Percentiles rank a stretch among this genome's conserved stretches.
These are phyloP conservation scores for Lactarius sp. DNA, from an alignment of 768 basidiomycete species.

Conservation along the genomic window DNA sequence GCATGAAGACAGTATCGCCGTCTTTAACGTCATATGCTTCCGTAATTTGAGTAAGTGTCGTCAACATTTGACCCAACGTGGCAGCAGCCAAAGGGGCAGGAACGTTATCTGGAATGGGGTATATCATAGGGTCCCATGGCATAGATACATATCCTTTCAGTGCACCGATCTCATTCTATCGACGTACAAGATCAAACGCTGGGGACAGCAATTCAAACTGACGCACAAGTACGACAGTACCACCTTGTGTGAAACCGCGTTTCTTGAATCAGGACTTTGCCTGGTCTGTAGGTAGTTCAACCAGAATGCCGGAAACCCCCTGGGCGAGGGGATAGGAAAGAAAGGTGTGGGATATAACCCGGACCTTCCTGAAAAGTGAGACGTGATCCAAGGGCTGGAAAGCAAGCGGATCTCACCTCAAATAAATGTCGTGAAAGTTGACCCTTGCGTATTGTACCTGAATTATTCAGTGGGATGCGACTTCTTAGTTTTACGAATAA, in stretches of 20 bases:
- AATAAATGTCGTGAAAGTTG: constrained; percentile 86
- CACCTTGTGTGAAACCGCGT: constrained; percentile 61
- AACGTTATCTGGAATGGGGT: constrained; percentile 57
- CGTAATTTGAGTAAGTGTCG: constrained; percentile 67
- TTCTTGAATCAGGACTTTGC: constrained; percentile 55
- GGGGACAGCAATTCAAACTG: neutral
- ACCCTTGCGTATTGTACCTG: constrained; percentile 71
- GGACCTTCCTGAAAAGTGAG: constrained; percentile 33
- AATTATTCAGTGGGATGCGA: neutral
- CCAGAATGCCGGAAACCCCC: constrained; percentile 73
- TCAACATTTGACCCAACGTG: constrained; percentile 65
- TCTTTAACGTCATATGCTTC: constrained; percentile 82
- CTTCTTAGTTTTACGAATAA: neutral
- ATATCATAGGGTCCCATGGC: constrained; percentile 53
- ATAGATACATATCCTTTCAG: constrained; percentile 70
- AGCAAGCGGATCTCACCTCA: constrained; percentile 45
- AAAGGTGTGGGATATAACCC: constrained; percentile 59
- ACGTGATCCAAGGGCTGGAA: constrained; percentile 20
- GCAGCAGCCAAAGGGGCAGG: constrained; percentile 61
- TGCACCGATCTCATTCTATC: constrained; percentile 42
- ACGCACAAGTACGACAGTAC: constrained; percentile 64
- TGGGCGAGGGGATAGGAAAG: constrained; percentile 72
- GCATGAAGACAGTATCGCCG: constrained; percentile 75
- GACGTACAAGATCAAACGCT: neutral
- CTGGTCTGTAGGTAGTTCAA: constrained; percentile 63